Evolutionary conservation across 768 basidiomycete genomes (phyloP).

Genomic region (Cystofilobasidium ferigula): DNA sequence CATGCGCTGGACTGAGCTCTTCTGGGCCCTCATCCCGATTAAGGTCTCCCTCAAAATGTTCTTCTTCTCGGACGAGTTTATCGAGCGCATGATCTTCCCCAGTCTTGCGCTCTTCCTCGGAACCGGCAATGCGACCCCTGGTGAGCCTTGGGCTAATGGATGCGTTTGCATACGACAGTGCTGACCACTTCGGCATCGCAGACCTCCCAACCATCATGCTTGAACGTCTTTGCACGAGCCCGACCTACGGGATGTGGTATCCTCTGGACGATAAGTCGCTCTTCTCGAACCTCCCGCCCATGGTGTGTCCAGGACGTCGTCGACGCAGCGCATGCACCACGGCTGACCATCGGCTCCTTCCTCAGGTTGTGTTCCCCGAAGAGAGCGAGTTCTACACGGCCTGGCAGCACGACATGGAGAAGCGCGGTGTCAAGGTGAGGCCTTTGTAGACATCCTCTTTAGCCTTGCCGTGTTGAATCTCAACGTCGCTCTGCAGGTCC

Average conservation of each 20-base stretch:
- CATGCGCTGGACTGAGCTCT: conserved; percentile 39
- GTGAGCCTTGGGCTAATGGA: not conserved
- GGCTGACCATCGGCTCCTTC: no score
- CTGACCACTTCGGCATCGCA: not conserved
- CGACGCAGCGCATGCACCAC: no score
- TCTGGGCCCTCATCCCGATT: conserved; percentile 42
- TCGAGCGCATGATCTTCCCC: conserved; percentile 26
- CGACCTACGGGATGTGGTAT: conserved; percentile 42
- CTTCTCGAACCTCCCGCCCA: conserved; percentile 46
- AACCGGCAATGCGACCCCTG: conserved; percentile 42
- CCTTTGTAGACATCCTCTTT: not conserved
- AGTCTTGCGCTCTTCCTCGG: conserved; percentile 31
- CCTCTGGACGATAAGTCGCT: conserved; percentile 38
- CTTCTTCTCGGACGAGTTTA: conserved; percentile 40
- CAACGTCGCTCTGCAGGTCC: conserved; percentile 27
- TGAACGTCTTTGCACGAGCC: conserved; percentile 42
- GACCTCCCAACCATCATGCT: conserved; percentile 41
- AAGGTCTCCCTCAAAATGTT: conserved; percentile 41
- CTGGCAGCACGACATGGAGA: conserved; percentile 38
- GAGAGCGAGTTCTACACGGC: conserved; percentile 38
- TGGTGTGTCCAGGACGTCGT: no score
- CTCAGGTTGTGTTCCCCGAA: conserved; percentile 42
- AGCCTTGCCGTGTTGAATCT: not conserved
- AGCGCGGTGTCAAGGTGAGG: conserved; percentile 39
- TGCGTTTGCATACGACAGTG: not conserved